Evolutionary conservation across 1,284 basidiomycete species (phyloP).

Genomic region (Erythrobasidium hasegawianum): DNA sequence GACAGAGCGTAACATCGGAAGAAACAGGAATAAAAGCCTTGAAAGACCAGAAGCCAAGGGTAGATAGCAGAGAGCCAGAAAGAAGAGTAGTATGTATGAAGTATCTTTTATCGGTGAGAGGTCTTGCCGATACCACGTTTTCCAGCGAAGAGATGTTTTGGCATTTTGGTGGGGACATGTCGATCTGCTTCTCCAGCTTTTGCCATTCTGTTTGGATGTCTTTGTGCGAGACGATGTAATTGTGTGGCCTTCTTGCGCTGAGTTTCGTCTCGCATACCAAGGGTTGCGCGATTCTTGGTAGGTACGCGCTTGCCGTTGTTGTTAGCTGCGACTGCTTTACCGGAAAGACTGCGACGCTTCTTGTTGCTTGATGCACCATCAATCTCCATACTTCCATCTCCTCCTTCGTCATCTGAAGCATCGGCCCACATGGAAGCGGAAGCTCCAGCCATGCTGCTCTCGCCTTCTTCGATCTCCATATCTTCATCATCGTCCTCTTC

Average conservation of each 20-base stretch:
- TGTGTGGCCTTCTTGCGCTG: conserved; percentile 77
- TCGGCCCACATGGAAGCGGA: conserved; percentile 25
- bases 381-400: conserved; percentile 54
- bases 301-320: conserved; percentile 58
- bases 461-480: conserved; percentile 55
- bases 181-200: conserved; percentile 81
- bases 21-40: not conserved
- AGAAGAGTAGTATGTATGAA: too few species aligned
- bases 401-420: conserved; percentile 60
- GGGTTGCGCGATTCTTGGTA: conserved; percentile 65
- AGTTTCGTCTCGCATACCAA: conserved; percentile 70
- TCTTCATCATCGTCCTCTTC: conserved; percentile 62
- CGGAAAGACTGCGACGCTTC: conserved; percentile 60
- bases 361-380: conserved; percentile 45
- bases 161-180: conserved; percentile 50
- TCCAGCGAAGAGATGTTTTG: conserved; percentile 72
- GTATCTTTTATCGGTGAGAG: conserved; percentile 6
- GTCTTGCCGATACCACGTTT: conserved; percentile 52
- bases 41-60: too few species aligned
- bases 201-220: conserved; percentile 77
- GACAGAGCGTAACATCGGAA: too few species aligned
- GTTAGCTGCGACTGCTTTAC: conserved; percentile 48
- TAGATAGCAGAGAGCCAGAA: too few species aligned
- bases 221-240: conserved; percentile 76
- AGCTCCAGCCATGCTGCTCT: conserved; percentile 49